These are phyloP conservation scores for Barnettozyma sucrosica DNA, from an alignment of 805 yeast genomes.

Conservation along the genomic window DNA sequence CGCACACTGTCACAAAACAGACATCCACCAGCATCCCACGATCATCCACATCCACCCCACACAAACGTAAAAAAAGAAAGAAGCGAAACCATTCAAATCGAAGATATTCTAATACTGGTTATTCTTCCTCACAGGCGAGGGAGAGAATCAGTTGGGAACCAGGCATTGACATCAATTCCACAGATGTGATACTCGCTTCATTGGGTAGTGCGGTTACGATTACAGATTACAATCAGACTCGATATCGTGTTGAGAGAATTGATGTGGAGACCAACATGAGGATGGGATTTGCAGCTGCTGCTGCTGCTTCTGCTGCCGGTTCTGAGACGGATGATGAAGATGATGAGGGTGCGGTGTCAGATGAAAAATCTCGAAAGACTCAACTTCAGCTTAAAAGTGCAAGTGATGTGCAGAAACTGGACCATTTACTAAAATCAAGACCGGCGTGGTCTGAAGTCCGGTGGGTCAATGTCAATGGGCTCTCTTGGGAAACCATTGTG, in stretches of 20 bases:
- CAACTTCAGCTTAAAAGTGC: slow-evolving; percentile 5
- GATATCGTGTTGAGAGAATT: slow-evolving; percentile 39
- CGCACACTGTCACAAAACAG: background rate
- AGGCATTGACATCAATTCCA: slow-evolving; percentile 47
- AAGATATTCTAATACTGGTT: slow-evolving; percentile 32
- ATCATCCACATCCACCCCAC: background rate
- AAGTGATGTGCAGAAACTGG: slow-evolving; percentile 25
- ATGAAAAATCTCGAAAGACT: slow-evolving; percentile 1
- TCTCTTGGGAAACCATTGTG: slow-evolving; percentile 56
- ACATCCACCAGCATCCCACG: background rate
- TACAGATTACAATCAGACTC: slow-evolving; percentile 41
- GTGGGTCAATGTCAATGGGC: slow-evolving; percentile 54
- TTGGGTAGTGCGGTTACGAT: slow-evolving; percentile 50
- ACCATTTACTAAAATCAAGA: slow-evolving; percentile 26
- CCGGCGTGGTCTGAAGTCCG: slow-evolving; percentile 47
- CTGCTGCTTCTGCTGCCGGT: background rate
- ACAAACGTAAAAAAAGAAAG: slow-evolving; percentile 4
- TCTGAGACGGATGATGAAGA: slow-evolving; percentile 15
- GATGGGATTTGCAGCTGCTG: slow-evolving; percentile 2
- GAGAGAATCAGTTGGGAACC: slow-evolving; percentile 53
- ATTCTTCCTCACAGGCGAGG: slow-evolving; percentile 31
- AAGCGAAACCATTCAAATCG: slow-evolving; percentile 14
- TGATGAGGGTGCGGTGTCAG: background rate
- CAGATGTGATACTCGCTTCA: slow-evolving; percentile 44
- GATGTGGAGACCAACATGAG: slow-evolving; percentile 27